Evolutionary conservation across 805 yeast species (phyloP).

Genomic region (Saccharomycopsis oosterbeekiorum): DNA sequence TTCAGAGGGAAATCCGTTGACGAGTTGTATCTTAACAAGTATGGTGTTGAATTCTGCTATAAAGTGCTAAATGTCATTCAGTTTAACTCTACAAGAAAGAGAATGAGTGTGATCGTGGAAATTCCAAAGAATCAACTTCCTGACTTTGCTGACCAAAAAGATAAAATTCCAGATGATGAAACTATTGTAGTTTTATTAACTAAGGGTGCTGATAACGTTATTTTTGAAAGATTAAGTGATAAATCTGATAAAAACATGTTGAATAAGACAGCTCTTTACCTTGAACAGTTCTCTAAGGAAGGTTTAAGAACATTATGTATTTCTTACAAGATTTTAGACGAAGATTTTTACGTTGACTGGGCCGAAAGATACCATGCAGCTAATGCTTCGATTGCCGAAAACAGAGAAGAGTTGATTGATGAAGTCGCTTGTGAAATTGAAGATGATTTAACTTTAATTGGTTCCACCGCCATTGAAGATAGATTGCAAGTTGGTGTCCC

Average conservation of each 20-base stretch:
- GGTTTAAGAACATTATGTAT: conserved; percentile 71
- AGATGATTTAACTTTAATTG: conserved; percentile 43
- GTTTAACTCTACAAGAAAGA: conserved; percentile 61
- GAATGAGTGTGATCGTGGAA: conserved; percentile 67
- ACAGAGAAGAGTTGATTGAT: conserved; percentile 51
- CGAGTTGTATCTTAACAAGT: conserved; percentile 33
- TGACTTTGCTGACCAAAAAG: conserved; percentile 1
- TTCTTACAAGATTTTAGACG: conserved; percentile 44
- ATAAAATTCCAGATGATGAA: conserved; percentile 28
- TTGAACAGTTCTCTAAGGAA: conserved; percentile 64
- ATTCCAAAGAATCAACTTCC: conserved; percentile 26
- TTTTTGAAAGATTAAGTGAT: conserved; percentile 36
- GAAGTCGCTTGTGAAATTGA: conserved; percentile 51
- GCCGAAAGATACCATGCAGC: conserved; percentile 47
- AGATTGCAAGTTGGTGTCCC: conserved; percentile 73
- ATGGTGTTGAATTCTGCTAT: conserved; percentile 37
- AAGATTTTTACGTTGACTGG: conserved; percentile 44
- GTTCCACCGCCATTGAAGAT: conserved; percentile 80
- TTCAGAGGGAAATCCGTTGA: conserved; percentile 45
- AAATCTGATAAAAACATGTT: conserved; percentile 36
- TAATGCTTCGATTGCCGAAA: conserved; percentile 39
- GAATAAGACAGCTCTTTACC: conserved; percentile 48
- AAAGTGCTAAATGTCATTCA: conserved; percentile 48
- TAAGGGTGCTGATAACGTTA: conserved; percentile 74
- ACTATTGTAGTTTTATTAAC: conserved; percentile 37